A percentile compares a stretch with the other conserved stretches of the same genome.
Evolutionary conservation across 495 filamentous ascomycete species (phyloP).

Genomic region (Emericellopsis terricola): DNA sequence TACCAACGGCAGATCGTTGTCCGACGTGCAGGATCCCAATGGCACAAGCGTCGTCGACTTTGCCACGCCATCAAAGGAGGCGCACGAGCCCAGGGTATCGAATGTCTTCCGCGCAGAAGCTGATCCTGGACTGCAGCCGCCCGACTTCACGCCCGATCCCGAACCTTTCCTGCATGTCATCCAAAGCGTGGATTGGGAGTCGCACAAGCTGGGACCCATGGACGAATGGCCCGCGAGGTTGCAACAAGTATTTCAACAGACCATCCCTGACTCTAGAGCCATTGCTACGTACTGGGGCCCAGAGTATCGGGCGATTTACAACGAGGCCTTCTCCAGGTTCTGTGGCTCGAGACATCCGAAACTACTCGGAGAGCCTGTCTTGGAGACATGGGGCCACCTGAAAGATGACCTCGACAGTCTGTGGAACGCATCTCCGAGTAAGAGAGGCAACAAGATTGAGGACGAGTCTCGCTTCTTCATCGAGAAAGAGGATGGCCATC

Average conservation of each 20-base stretch:
- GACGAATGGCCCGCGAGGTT: slow-evolving; percentile 7
- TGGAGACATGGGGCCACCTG: slow-evolving; percentile 16
- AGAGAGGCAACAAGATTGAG: slow-evolving; percentile 9
- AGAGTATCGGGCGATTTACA: slow-evolving; percentile 25
- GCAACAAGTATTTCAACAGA: slow-evolving; percentile 1
- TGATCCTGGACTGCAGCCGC: slow-evolving; percentile 13
- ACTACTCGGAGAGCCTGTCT: slow-evolving; percentile 19
- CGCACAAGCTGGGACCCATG: slow-evolving; percentile 2
- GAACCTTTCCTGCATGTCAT: slow-evolving; percentile 15
- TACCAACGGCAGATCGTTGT: neutral
- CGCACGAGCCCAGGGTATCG: too few relatives aligned
- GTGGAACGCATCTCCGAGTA: neutral
- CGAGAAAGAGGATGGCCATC: slow-evolving; percentile 25
- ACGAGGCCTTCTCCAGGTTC: slow-evolving; percentile 24
- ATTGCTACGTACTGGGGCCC: slow-evolving; percentile 4
- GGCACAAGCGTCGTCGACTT: slow-evolving; percentile 5
- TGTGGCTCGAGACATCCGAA: slow-evolving; percentile 17
- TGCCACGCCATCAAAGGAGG: too few relatives aligned
- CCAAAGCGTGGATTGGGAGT: slow-evolving; percentile 3
- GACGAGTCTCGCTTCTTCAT: slow-evolving; percentile 25
- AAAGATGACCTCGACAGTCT: slow-evolving; percentile 12
- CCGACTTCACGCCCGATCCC: slow-evolving; percentile 14
- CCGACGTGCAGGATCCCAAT: slow-evolving; percentile 3
- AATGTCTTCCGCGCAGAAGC: slow-evolving; percentile 8
- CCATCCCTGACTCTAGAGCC: slow-evolving; percentile 3